These are phyloP conservation scores for Arabidopsis thaliana DNA, from an alignment of 345 rosid genomes.

Conservation along the genomic window TAIR10.1 NC_003075.7:8291001-8291500, in stretches of 20 bases:
- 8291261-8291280: not conserved
- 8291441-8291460: not conserved
- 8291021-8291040: not conserved
- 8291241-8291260: not conserved
- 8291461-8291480: not conserved
- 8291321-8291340: not conserved
- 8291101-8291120: not conserved
- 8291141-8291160: too few species aligned
- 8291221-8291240: not conserved
- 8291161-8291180: not conserved
- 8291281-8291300: not conserved
- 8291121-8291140: too few species aligned
- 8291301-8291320: not conserved
- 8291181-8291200: not conserved
- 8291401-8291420: not conserved
- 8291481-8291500: not conserved
- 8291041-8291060: not conserved
- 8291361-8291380: not conserved
- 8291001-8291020: not conserved
- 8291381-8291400: not conserved
- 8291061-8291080: not conserved
- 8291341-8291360: not conserved
- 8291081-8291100: not conserved
- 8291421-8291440: not conserved
- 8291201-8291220: slow-evolving; percentile 10